Base-by-base conservation (phyloP, 106 monocot genomes). In the Phalaenopsis aphrodite region DNA sequence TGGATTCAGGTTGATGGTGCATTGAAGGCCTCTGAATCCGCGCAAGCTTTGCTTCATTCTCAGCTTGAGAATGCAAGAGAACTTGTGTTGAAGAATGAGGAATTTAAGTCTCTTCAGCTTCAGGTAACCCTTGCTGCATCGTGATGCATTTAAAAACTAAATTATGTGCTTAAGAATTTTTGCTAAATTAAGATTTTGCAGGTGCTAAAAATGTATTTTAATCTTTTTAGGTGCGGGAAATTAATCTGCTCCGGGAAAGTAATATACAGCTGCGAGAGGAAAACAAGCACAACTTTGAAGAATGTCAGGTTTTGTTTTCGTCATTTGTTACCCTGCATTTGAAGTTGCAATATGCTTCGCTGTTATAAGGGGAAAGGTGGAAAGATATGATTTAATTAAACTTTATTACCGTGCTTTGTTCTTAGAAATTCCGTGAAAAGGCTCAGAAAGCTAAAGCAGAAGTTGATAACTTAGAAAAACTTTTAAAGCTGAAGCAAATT, bases 161-260 rank as follows among this genome's bases (percentile, higher is more conserved):
- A 68, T 21, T 65, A 42, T 79, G n/a, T 68, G 21, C 8, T 16
- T 68, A 15, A 57, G 23, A 37, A 21, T 67, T 3, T 77, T 6
- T 61, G 15, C 42, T 42, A 18, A 37, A 16, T 77, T 30, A 4
- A 8, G 8, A 78, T 4, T 64, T 75, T 76, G 41, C 41, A 21
- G 8, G 1, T 18, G 6, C 81, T 67, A n/a, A 45, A n/a, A 45
- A 42, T 56, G 38, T 11, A 12, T 55, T 74, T 6, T 30, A 19
- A 38, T 77, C 37, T 4, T 47, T 84, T 12, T 67, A 95, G 94
- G 94, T 97, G 57, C 90, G 88, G 77, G 97, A 97, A 84, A 91
- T 99, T 78, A 95, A 91, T 90, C 86, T 94, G 84, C 93, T 99
- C 80, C 90, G 95, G 71, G 99, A 94, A 86, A 94, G 94, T 83